Evolutionary conservation across 2,329 filamentous ascomycete species (phyloP).

Genomic region (Colletotrichum salicis): DNA sequence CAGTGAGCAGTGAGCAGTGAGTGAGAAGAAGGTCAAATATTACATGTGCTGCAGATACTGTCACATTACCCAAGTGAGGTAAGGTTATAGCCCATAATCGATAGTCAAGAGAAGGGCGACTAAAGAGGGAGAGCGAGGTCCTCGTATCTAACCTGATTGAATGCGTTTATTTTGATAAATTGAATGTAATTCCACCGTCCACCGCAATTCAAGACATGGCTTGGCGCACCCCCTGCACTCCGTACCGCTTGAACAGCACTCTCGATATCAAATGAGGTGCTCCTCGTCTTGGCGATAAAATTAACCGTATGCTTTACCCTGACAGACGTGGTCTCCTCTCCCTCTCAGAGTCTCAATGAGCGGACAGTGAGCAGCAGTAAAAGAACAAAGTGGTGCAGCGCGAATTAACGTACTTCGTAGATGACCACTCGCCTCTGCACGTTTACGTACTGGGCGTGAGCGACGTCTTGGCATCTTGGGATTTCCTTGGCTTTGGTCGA

Average conservation of each 20-base stretch:
- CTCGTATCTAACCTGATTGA: conserved; percentile 1
- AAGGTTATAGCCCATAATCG: not conserved
- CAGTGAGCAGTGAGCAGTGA: not conserved
- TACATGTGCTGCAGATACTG: not conserved
- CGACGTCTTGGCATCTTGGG: conserved; percentile 16
- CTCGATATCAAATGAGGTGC: not conserved
- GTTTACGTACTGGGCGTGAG: conserved; percentile 26
- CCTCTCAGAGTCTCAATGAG: not conserved
- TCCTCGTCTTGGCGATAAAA: not conserved
- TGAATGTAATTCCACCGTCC: not conserved
- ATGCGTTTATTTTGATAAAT: not conserved
- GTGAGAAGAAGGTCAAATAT: not conserved
- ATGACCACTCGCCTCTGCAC: conserved; percentile 20
- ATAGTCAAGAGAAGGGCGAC: not conserved
- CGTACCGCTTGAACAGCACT: not conserved
- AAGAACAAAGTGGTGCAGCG: not conserved
- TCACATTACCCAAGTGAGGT: not conserved
- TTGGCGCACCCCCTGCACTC: conserved; percentile 15
- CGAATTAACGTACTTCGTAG: not conserved
- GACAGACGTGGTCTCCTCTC: not conserved
- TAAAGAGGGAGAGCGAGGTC: not conserved
- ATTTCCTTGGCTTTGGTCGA: conserved; percentile 19
- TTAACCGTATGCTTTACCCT: not conserved
- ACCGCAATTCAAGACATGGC: conserved; percentile 14
- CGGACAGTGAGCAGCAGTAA: not conserved